A percentile compares a stretch with the other conserved stretches of the same genome.
phyloP scores from a whole-genome alignment of 192 early-diverging fungal species.

The Umbelopsis sp. region DNA sequence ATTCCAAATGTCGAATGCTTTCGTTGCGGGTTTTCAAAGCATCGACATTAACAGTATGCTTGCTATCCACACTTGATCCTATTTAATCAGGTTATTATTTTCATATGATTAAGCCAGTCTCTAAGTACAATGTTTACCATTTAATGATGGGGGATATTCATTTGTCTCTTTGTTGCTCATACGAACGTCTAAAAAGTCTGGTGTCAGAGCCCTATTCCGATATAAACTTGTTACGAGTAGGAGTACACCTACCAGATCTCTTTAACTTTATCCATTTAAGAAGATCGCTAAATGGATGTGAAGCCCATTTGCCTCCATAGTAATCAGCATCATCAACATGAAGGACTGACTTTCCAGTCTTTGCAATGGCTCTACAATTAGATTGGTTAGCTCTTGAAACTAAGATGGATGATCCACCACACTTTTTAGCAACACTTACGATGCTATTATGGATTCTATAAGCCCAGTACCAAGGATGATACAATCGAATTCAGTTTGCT shows the following conservation, averaged over 20 bases:
- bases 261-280: slow-evolving; percentile 39
- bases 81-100: not conserved
- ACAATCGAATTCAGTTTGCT: slow-evolving; percentile 66
- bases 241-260: slow-evolving; percentile 5
- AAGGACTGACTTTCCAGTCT: slow-evolving; percentile 68
- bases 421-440: slow-evolving; percentile 42
- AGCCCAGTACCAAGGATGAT: slow-evolving; percentile 89
- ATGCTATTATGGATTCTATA: slow-evolving; percentile 78
- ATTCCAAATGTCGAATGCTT: not conserved
- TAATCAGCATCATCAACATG: slow-evolving; percentile 80
- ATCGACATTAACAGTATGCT: not conserved
- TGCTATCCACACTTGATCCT: not conserved
- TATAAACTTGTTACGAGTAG: not conserved
- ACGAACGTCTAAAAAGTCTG: not conserved
- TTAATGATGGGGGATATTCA: not conserved
- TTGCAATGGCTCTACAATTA: slow-evolving; percentile 62
- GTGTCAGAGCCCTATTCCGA: not conserved
- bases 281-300: slow-evolving; percentile 56
- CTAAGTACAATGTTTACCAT: not conserved
- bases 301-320: slow-evolving; percentile 77
- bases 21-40: not conserved
- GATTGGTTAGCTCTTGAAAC: not conserved
- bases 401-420: not conserved
- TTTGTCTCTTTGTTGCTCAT: not conserved
- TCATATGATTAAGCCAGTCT: not conserved